Evolutionary conservation across 177 flowering plant genomes (phyloP), one percentile per base, ranked within the genome.

Genomic region (Tripterygium wilfordii): DNA sequence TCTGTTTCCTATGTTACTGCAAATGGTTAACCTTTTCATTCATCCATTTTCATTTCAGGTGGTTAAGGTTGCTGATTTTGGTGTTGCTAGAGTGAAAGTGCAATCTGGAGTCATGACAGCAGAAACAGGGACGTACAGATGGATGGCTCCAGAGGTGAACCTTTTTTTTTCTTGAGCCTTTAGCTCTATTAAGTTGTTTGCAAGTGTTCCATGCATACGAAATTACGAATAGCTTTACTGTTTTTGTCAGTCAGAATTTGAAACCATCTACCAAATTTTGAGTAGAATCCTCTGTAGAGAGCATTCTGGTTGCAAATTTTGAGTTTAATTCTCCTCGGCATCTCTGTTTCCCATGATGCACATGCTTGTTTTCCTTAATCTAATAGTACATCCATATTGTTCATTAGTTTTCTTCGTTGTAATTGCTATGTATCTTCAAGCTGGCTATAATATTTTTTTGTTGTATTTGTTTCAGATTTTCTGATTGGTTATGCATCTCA

Each of bases 81-180:
- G 99, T 40, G 97, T 92, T 68, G 99, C 99, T 30, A 73, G 96
- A 64, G 97, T 89, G 49, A 77, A 86, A 71, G 61, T 82, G 54
- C 85, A 89, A 39, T 62, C 96, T 53, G 99, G 96, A 58, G 96
- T 92, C 9, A 92, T 89, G 99, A 92, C 99, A 16, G 97, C 99
- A 25, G 97, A 92, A 75, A 92, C 99, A 56, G 99, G 99, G 44
- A 92, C 99, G 13, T 92, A 92, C 31, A 75, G 99, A 21, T 92
- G 99, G 99, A 92, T 92, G 99, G 99, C 99, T 65, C 99, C 99
- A 36, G 99, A 92, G 96, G 99, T 92, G 8, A 9, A 29, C 29
- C 7, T 36, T 19, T 16, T 8, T 15, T 4, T 21, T 9, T 13
- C n/a, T n/a, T n/a, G n/a, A n/a, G n/a, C n/a, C n/a, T n/a, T n/a